Evolutionary conservation across 768 basidiomycete species (phyloP).

Genomic region (Cyclocybe cylindracea): DNA sequence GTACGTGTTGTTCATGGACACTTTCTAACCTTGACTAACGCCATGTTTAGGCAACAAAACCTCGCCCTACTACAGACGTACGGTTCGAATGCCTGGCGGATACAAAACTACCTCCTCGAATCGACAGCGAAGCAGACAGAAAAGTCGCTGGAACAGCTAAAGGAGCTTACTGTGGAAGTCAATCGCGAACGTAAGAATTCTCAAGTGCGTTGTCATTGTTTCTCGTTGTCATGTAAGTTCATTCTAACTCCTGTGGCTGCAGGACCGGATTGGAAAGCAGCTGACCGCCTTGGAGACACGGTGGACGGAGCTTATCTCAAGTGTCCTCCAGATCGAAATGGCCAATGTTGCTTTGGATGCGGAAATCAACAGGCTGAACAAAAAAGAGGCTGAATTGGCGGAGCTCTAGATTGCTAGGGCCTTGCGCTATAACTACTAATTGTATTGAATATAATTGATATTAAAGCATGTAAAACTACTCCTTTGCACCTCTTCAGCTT

Average conservation of each 20-base stretch:
- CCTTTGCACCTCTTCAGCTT: too few species aligned
- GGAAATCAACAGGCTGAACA: conserved; percentile 66
- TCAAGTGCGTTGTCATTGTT: conserved; percentile 53
- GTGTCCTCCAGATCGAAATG: conserved; percentile 92
- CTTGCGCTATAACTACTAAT: conserved; percentile 11
- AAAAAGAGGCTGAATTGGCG: conserved; percentile 62
- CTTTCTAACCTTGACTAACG: conserved; percentile 1
- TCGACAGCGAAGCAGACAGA: conserved; percentile 73
- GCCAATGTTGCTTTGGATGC: conserved; percentile 87
- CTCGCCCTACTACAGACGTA: conserved; percentile 81
- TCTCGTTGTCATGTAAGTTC: background rate
- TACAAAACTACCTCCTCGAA: conserved; percentile 89
- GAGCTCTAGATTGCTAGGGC: conserved; percentile 26
- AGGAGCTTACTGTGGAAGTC: conserved; percentile 77
- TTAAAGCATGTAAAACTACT: conserved; percentile 1
- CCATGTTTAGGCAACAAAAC: conserved; percentile 69
- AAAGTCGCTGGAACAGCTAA: conserved; percentile 72
- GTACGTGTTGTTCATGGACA: conserved; percentile 37
- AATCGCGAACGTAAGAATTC: conserved; percentile 88
- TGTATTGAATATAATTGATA: conserved; percentile 7
- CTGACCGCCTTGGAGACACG: conserved; percentile 79
- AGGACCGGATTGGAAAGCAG: conserved; percentile 81
- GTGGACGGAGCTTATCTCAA: conserved; percentile 94
- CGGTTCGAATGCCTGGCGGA: conserved; percentile 88
- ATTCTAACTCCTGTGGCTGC: conserved; percentile 1